Base-by-base conservation (phyloP, 2,329 filamentous ascomycete genomes). In the Beauveria scarabaeidicola region DNA sequence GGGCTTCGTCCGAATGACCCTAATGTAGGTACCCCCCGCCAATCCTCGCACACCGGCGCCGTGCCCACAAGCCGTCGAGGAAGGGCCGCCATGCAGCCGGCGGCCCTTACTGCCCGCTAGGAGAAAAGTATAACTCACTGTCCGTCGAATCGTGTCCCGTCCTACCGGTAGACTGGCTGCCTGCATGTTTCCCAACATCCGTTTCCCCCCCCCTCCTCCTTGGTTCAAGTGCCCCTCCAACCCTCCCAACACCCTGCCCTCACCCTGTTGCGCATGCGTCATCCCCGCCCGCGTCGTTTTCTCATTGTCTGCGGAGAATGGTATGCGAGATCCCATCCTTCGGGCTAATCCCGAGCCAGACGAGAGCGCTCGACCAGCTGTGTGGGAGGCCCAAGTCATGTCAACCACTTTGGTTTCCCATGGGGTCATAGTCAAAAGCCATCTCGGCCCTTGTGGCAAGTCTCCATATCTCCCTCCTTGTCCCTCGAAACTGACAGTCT, bases 241-340 rank as follows among this genome's bases (percentile, higher is more conserved):
- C 38, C 10, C 23, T 51, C 23, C 8, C 23, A 29, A 54, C 48
- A 23, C n/a, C 41, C 27, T 55, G 52, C 13, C 32, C 27, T 41
- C 32, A 25, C 15, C 53, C 48, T 51, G 52, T 53, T 52, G 52
- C 62, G 55, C 58, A 59, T 60, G 62, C 58, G 61, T 46, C 25
- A 55, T 55, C 52, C 53, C 41, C 41, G 17, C 41, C n/a, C 43
- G 5, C 29, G 40, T 36, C 41, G 13, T 44, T 36, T 21, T 27
- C 6, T 55, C 19, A 19, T n/a, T 56, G 41, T 47, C n/a, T 47
- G 27, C 11, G 19, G 17, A 32, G 19, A 43, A 15, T 55, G 32
- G 41, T 5, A 25, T 55, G 41, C 41, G 46, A 46, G 41, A 47
- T 56, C 19, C 27, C 53, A 21, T 56, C 4, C 27, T 19, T 56